These are phyloP conservation scores for Elsinoe fawcettii DNA, from an alignment of 2,329 filamentous ascomycete genomes.

Conservation along the genomic window DNA sequence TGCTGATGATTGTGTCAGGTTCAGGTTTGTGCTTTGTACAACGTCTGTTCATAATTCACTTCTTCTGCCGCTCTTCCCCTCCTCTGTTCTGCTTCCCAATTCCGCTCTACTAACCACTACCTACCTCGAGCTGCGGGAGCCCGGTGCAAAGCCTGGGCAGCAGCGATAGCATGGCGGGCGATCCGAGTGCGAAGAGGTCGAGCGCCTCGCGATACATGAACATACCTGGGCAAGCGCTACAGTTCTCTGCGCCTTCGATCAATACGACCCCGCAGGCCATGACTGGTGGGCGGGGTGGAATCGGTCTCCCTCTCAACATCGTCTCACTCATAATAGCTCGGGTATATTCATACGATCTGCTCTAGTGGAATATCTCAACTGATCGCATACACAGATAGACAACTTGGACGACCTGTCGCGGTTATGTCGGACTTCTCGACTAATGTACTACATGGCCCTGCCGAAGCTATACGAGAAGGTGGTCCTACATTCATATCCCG, in stretches of 20 bases:
- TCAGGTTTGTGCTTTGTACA: neutral
- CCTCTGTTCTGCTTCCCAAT: neutral
- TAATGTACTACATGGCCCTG: constrained; percentile 58
- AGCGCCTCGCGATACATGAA: neutral
- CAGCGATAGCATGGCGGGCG: neutral
- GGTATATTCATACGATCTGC: constrained; percentile 32
- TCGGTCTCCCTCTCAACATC: constrained; percentile 49
- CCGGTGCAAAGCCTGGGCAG: neutral
- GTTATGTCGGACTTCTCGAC: constrained; percentile 51
- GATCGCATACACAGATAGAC: constrained; percentile 40
- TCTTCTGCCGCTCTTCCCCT: neutral
- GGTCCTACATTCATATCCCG: constrained; percentile 49
- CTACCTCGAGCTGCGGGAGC: neutral
- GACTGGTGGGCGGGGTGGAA: constrained; percentile 8
- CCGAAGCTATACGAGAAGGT: constrained; percentile 53
- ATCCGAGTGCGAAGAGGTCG: neutral
- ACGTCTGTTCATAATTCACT: neutral
- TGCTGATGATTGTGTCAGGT: neutral
- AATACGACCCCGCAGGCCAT: constrained; percentile 1
- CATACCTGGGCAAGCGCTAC: constrained; percentile 2
- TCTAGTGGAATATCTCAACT: neutral
- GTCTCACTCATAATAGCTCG: constrained; percentile 50
- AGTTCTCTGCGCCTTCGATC: neutral
- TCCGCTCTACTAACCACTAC: neutral
- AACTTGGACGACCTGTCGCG: constrained; percentile 52